phyloP scores from a whole-genome alignment of 257 asterid species.

The Petunia secreta region DNA sequence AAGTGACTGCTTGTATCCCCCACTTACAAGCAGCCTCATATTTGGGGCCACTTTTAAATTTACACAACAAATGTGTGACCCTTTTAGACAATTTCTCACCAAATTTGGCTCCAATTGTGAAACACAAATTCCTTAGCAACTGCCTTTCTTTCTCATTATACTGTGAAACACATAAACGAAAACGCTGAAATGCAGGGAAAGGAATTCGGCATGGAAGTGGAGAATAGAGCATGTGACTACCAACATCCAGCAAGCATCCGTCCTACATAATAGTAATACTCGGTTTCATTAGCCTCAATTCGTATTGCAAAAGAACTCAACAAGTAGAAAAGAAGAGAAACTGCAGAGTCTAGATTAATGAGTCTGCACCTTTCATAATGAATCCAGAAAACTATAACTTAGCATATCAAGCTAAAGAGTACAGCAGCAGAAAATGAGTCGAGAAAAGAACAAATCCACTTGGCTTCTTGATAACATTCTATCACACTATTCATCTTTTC shows the following conservation, averaged over 20 bases:
- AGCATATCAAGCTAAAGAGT: neutral
- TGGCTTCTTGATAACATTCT: no score
- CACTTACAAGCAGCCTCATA: slow-evolving; percentile 79
- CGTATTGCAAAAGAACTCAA: neutral
- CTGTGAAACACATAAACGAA: slow-evolving; percentile 76
- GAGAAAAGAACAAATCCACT: neutral
- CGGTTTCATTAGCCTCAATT: slow-evolving; percentile 38
- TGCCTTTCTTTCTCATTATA: slow-evolving; percentile 72
- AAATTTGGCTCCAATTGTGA: slow-evolving; percentile 73
- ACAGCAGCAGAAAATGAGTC: neutral
- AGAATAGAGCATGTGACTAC: slow-evolving; percentile 83
- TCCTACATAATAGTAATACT: slow-evolving; percentile 57
- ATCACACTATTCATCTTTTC: no score
- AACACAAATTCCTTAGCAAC: slow-evolving; percentile 82
- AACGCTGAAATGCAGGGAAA: slow-evolving; percentile 69
- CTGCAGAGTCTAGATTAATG: neutral
- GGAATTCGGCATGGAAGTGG: slow-evolving; percentile 94
- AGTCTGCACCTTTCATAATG: neutral
- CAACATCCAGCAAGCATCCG: slow-evolving; percentile 76
- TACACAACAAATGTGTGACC: slow-evolving; percentile 79
- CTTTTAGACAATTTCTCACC: slow-evolving; percentile 67
- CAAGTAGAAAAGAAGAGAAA: neutral
- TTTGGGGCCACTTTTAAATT: slow-evolving; percentile 79
- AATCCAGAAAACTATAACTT: neutral
- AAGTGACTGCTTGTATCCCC: slow-evolving; percentile 73